Conservation (phyloP, 2,329 filamentous ascomycete genomes). For the Zasmidium cellare region DNA sequence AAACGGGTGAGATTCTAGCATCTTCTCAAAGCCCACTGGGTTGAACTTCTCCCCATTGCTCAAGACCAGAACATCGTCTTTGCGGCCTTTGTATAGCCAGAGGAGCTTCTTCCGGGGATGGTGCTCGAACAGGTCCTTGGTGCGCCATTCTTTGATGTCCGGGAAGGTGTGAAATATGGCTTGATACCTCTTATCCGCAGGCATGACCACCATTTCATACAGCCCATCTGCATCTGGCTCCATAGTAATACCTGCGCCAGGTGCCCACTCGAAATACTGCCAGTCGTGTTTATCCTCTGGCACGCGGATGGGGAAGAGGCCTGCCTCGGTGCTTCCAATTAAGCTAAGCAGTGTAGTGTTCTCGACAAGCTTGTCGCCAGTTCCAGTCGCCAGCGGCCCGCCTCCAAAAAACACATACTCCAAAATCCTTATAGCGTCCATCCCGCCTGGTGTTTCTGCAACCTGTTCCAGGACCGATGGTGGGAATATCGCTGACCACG, state of each 20-base stretch:
- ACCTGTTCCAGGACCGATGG: constrained; percentile 22
- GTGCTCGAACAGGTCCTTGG: constrained; percentile 33
- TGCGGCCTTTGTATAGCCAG: constrained; percentile 30
- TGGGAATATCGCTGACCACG: constrained; percentile 7
- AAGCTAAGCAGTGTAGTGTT: constrained; percentile 10
- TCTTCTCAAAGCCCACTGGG: constrained; percentile 22
- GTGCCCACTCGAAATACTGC: constrained; percentile 26
- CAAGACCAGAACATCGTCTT: constrained; percentile 32
- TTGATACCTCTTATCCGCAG: constrained; percentile 18
- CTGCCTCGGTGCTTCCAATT: constrained; percentile 21
- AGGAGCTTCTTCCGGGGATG: constrained; percentile 29
- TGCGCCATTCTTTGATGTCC: constrained; percentile 33
- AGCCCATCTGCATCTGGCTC: constrained; percentile 19
- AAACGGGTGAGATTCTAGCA: constrained; percentile 25
- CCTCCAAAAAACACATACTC: constrained; percentile 20
- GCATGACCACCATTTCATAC: constrained; percentile 38
- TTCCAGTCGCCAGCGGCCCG: constrained; percentile 17
- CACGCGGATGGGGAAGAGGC: constrained; percentile 19
- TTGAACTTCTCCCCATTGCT: constrained; percentile 34
- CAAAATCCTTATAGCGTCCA: constrained; percentile 15
- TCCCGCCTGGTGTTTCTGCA: constrained; percentile 12
- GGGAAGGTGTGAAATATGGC: constrained; percentile 35
- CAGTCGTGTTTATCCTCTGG: constrained; percentile 20
- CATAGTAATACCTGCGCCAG: constrained; percentile 17
- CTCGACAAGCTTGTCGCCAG: constrained; percentile 14